These are phyloP conservation scores for Diaporthe sp. DNA, from an alignment of 2,329 filamentous ascomycete species.

Conservation along the genomic window DNA sequence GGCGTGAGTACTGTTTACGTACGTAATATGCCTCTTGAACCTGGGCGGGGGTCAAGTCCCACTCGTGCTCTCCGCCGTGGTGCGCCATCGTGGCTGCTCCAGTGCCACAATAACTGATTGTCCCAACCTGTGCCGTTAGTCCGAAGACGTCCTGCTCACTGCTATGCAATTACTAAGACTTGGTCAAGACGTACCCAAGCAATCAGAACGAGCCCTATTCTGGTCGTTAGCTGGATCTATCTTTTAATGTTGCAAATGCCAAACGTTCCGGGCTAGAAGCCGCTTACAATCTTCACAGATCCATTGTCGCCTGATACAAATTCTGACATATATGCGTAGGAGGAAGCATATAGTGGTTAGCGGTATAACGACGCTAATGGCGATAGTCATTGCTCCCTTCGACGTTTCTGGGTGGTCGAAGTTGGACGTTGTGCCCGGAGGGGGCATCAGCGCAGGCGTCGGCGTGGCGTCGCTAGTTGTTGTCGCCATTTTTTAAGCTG, in stretches of 20 bases:
- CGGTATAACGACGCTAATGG: not conserved
- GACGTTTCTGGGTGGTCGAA: not conserved
- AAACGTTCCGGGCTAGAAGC: not conserved
- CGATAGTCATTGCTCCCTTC: slow-evolving; percentile 1
- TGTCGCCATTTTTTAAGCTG: slow-evolving; percentile 2
- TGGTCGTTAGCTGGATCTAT: not conserved
- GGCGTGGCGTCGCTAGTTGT: not conserved
- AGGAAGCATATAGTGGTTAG: slow-evolving; percentile 9
- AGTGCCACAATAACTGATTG: slow-evolving; percentile 12
- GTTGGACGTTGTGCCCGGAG: not conserved
- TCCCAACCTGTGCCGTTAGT: slow-evolving; percentile 2
- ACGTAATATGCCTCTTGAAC: slow-evolving; percentile 17
- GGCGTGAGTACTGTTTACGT: not conserved
- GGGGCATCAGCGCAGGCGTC: not conserved
- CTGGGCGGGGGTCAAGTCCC: not conserved
- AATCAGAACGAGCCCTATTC: slow-evolving; percentile 5
- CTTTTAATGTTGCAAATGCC: not conserved
- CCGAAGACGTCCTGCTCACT: not conserved
- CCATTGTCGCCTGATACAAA: slow-evolving; percentile 7
- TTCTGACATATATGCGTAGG: slow-evolving; percentile 10
- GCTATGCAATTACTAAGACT: not conserved
- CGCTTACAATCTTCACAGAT: slow-evolving; percentile 7
- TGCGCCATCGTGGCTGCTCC: slow-evolving; percentile 22
- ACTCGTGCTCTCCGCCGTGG: slow-evolving; percentile 20
- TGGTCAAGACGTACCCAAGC: not conserved